Conservation (phyloP, 208 protist species). For the Angomonas deanei region DNA sequence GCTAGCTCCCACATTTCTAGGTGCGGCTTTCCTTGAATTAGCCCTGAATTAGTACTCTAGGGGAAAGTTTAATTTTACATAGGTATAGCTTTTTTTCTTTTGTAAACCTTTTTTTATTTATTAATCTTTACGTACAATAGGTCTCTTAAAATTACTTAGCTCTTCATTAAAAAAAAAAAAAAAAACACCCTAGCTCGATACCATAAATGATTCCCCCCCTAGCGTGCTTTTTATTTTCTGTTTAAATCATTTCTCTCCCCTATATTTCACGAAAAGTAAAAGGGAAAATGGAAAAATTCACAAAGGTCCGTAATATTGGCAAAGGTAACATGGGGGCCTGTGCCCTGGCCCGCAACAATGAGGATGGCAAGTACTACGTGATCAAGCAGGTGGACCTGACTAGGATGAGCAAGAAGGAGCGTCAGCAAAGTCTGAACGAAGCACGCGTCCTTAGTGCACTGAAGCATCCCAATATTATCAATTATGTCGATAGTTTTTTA, state of each 20-base stretch:
- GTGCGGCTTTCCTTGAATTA: slow-evolving; percentile 47
- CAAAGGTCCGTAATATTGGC: slow-evolving; percentile 87
- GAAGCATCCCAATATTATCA: slow-evolving; percentile 93
- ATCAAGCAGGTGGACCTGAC: slow-evolving; percentile 92
- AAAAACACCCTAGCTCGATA: too few relatives aligned
- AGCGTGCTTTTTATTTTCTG: slow-evolving; percentile 10
- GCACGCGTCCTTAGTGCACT: slow-evolving; percentile 81
- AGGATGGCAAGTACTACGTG: slow-evolving; percentile 90
- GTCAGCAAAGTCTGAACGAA: slow-evolving; percentile 90
- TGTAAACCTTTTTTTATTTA: slow-evolving; percentile 2
- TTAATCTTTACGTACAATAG: neutral
- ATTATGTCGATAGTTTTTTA: slow-evolving; percentile 93
- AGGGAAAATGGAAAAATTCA: slow-evolving; percentile 84
- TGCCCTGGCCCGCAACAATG: slow-evolving; percentile 85
- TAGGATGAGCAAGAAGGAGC: slow-evolving; percentile 84
- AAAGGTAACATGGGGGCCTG: slow-evolving; percentile 94
- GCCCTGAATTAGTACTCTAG: slow-evolving; percentile 47
- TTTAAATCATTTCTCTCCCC: neutral
- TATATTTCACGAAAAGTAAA: slow-evolving; percentile 7
- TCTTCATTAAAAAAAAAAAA: neutral
- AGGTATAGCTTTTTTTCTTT: slow-evolving; percentile 1
- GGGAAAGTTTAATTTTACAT: neutral
- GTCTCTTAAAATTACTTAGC: neutral
- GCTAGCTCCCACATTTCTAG: slow-evolving; percentile 37
- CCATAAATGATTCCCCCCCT: slow-evolving; percentile 8